Evolutionary conservation across 306 rosid species (phyloP).

Genomic region (Quercus bicolor): DNA sequence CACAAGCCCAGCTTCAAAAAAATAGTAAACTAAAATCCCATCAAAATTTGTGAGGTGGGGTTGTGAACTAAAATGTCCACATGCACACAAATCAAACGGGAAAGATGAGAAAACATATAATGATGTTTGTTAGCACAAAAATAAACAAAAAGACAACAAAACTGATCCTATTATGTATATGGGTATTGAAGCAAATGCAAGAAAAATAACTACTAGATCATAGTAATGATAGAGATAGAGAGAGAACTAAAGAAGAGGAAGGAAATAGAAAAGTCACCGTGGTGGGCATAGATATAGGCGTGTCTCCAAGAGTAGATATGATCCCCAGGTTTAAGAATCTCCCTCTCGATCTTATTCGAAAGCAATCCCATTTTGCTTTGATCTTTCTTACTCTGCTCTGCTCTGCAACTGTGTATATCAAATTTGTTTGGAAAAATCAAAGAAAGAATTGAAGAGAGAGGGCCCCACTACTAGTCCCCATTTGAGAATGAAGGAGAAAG

Average conservation of each 20-base stretch:
- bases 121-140: background rate
- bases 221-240: no score
- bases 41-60: no score
- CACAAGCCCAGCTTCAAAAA: background rate
- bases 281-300: slow-evolving; percentile 69
- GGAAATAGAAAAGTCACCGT: slow-evolving; percentile 39
- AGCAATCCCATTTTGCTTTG: slow-evolving; percentile 49
- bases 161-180: background rate
- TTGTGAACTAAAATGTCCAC: no score
- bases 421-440: background rate
- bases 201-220: background rate
- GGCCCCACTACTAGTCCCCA: no score
- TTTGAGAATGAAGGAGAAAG: no score
- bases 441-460: background rate
- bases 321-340: slow-evolving; percentile 55
- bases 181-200: background rate
- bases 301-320: slow-evolving; percentile 81
- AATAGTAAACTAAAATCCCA: no score
- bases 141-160: background rate
- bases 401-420: background rate
- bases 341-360: slow-evolving; percentile 49
- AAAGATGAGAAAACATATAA: background rate
- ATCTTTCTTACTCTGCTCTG: background rate
- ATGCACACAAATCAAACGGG: background rate
- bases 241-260: background rate